phyloP scores from a whole-genome alignment of 345 rosid genomes.

The Aquilaria malaccensis region DNA sequence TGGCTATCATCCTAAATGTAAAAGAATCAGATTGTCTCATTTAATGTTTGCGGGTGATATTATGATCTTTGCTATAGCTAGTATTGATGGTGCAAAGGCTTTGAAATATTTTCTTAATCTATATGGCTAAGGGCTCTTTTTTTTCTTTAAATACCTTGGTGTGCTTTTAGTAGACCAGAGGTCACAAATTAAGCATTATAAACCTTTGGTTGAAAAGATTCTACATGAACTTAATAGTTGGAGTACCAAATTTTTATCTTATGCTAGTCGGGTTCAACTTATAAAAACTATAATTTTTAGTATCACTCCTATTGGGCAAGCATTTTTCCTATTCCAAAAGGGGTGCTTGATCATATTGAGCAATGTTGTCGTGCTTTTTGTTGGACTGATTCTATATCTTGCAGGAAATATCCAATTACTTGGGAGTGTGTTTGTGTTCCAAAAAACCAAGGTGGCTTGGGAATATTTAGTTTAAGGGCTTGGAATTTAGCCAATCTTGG shows the following conservation, averaged over 20 bases:
- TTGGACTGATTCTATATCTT: too few relatives aligned
- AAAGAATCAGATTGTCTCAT: background rate
- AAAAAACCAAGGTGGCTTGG: too few relatives aligned
- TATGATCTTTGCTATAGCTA: background rate
- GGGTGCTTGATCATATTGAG: background rate
- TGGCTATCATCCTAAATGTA: background rate
- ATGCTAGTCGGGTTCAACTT: background rate
- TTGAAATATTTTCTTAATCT: background rate
- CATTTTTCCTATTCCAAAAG: background rate
- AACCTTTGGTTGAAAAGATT: too few relatives aligned
- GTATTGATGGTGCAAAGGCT: background rate
- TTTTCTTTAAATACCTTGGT: background rate
- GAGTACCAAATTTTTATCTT: background rate
- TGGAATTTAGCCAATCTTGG: too few relatives aligned
- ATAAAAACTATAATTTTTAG: background rate
- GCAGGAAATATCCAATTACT: too few relatives aligned
- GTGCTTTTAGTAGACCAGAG: background rate
- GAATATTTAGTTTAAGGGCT: too few relatives aligned
- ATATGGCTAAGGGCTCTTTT: background rate
- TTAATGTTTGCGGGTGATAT: background rate
- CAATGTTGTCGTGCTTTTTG: too few relatives aligned
- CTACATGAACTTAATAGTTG: background rate
- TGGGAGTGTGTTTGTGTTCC: too few relatives aligned
- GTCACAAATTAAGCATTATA: background rate
- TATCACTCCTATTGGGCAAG: background rate